phyloP scores from a whole-genome alignment of 192 early-diverging fungal genomes.

The Backusella tuberculispora region DNA sequence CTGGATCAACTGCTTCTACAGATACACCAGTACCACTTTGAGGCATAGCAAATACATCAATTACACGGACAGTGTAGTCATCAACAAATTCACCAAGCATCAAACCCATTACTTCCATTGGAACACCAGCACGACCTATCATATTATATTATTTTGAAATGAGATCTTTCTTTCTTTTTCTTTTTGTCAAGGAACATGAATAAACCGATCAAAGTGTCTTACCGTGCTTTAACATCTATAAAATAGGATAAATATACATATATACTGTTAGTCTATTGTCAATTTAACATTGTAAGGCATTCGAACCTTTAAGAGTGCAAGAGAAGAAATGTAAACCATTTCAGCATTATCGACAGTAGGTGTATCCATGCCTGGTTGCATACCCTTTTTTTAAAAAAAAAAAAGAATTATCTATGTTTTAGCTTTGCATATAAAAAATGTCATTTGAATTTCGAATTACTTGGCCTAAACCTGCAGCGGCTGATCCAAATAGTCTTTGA shows the following conservation, averaged over 20 bases:
- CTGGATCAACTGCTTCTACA: slow-evolving; percentile 98
- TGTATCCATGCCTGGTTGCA: slow-evolving; percentile 78
- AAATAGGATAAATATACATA: background rate
- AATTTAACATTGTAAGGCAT: background rate
- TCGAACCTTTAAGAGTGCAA: slow-evolving; percentile 90
- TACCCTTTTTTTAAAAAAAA: slow-evolving; percentile 20
- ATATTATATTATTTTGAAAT: slow-evolving; percentile 28
- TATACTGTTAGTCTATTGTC: slow-evolving; percentile 12
- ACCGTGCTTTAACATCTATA: slow-evolving; percentile 90
- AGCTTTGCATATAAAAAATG: background rate
- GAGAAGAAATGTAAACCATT: slow-evolving; percentile 98
- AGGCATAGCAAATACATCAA: slow-evolving; percentile 99
- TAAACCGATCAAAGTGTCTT: slow-evolving; percentile 9
- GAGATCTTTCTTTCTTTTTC: background rate
- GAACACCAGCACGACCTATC: slow-evolving; percentile 92
- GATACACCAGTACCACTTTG: slow-evolving; percentile 99
- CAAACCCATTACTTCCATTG: slow-evolving; percentile 99
- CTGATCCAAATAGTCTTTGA: slow-evolving; percentile 60
- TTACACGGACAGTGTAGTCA: slow-evolving; percentile 98
- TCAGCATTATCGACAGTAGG: slow-evolving; percentile 98
- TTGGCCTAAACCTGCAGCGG: slow-evolving; percentile 51
- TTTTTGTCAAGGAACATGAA: slow-evolving; percentile 4
- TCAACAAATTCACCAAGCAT: slow-evolving; percentile 99
- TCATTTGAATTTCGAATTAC: slow-evolving; percentile 10
- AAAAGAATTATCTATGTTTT: background rate